Base-by-base conservation (phyloP, 495 filamentous ascomycete genomes). In the Talaromyces borbonicus region DNA sequence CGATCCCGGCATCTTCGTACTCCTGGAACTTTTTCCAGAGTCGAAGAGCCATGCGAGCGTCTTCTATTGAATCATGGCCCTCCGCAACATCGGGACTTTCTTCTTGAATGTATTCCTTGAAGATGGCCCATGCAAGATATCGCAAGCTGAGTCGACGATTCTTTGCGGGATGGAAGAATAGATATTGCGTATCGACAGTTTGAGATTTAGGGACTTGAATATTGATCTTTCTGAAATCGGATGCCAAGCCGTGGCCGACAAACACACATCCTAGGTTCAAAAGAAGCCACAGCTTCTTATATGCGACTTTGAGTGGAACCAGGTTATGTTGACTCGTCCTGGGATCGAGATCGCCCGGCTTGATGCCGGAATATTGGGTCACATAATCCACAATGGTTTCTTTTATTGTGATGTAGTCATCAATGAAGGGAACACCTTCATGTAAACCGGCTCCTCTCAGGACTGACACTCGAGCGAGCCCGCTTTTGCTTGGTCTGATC, bases 261-360 rank as follows among this genome's bases (percentile, higher is more conserved):
- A 99, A 99, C 36, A 84, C 71, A 63, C 87, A 94, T 23, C 93
- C 92, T 1, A 96, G 73, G 58, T 99, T 97, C 7, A 97, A 76
- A 6, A 99, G 78, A 9, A 97, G 74, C 92, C 92, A 99, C 23
- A 99, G 79, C 56, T 95, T 95, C 59, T 97, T 99, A 69, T 97
- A 97, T 6, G 89, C 90, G 14, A 80, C 77, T 60, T 97, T 99
- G 23, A 96, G 72, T 8, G 83, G 73, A 6, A 97, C 85, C 0
- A 96, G 74, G 44, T 85, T 83, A 63, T 93, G 89, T 29, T 69
- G 74, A 12, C 85, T 85, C 6, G 72, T 76, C 24, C 68, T 69
- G 3, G 79, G 75, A 55, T 95, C 85, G 18, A 99, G 71, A 57
- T 99, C 92, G 0, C 81, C 84, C 1, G 81, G 70, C 8, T 81